Evolutionary conservation across 805 yeast genomes (phyloP).

Genomic region (Limtongia smithiae): DNA sequence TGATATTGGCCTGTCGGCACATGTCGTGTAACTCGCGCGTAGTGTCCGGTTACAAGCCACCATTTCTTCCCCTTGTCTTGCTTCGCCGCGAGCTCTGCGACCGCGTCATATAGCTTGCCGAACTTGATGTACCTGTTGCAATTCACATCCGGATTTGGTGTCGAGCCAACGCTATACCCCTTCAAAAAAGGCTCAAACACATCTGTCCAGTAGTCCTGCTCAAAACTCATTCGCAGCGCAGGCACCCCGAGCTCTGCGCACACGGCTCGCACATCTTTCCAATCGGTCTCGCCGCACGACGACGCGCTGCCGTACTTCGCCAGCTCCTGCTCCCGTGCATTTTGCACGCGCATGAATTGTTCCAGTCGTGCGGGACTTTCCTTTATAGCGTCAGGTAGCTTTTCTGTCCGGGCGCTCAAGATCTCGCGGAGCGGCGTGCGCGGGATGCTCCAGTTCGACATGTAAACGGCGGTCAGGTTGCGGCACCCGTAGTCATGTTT

Average conservation of each 20-base stretch:
- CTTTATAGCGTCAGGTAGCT: neutral
- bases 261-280: constrained; percentile 75
- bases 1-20: constrained; percentile 40
- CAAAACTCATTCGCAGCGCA: constrained; percentile 75
- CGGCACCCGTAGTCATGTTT: constrained; percentile 40
- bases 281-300: constrained; percentile 64
- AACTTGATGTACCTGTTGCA: constrained; percentile 86
- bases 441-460: constrained; percentile 77
- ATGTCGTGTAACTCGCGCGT: constrained; percentile 34
- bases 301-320: constrained; percentile 12
- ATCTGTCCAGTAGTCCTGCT: constrained; percentile 85
- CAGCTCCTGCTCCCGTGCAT: constrained; percentile 7
- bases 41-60: constrained; percentile 82
- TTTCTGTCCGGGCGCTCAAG: no score
- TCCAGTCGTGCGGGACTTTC: constrained; percentile 5
- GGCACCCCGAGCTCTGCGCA: constrained; percentile 61
- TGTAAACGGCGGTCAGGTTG: constrained; percentile 77
- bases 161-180: constrained; percentile 63
- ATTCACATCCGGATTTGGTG: constrained; percentile 93
- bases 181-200: constrained; percentile 92
- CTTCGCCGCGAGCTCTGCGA: constrained; percentile 35
- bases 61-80: constrained; percentile 42
- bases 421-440: constrained; percentile 18
- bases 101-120: constrained; percentile 64
- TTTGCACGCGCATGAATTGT: neutral